Percentiles rank a stretch among this genome's conserved stretches.
phyloP scores from a whole-genome alignment of 202 grass and related monocot genomes.

The Hordeum pubiflorum region DNA sequence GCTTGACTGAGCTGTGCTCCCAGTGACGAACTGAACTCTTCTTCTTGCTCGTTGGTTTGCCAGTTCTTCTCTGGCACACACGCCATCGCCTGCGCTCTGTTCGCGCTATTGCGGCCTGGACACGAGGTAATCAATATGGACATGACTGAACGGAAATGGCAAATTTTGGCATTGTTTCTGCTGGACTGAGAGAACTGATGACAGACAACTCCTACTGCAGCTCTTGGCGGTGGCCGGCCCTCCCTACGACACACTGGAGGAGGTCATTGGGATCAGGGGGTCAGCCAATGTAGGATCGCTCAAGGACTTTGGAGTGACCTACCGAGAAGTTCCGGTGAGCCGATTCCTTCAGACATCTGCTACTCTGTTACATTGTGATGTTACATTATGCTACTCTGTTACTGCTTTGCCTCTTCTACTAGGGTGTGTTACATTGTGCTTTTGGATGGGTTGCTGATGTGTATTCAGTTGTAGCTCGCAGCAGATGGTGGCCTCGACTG shows the following conservation, averaged over 20 bases:
- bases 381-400: not conserved
- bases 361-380: not conserved
- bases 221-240: constrained; percentile 71
- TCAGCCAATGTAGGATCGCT: constrained; percentile 67
- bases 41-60: not conserved
- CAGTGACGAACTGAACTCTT: not conserved
- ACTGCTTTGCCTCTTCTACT: too few relatives aligned
- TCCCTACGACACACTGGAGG: constrained; percentile 79
- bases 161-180: not conserved
- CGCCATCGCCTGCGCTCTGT: constrained; percentile 81
- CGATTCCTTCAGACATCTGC: not conserved
- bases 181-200: not conserved
- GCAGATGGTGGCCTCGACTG: constrained; percentile 72
- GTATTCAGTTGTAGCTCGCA: constrained; percentile 51
- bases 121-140: constrained; percentile 46
- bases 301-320: constrained; percentile 70
- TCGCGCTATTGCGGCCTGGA: constrained; percentile 76
- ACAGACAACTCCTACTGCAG: constrained; percentile 26
- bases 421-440: not conserved
- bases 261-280: constrained; percentile 83
- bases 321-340: constrained; percentile 67
- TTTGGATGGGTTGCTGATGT: not conserved
- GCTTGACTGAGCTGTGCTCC: not conserved
- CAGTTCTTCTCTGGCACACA: constrained; percentile 96
- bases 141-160: not conserved